Conservation (phyloP, 1,284 basidiomycete genomes). For the Fistulinella cinereoalba region DNA sequence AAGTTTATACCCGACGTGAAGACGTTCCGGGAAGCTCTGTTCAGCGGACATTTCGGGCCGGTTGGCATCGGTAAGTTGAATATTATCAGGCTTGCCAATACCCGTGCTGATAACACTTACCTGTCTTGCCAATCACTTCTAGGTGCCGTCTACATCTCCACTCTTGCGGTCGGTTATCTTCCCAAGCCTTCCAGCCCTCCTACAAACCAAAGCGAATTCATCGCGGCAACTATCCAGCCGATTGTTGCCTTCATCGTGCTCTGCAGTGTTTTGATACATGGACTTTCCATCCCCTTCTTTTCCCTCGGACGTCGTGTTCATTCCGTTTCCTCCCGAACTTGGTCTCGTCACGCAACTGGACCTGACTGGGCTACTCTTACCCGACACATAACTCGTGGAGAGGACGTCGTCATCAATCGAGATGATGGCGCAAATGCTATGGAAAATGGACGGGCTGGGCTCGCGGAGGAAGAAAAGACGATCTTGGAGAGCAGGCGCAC, state of each 20-base stretch:
- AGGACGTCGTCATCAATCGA: slow-evolving; percentile 82
- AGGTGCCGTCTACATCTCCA: slow-evolving; percentile 90
- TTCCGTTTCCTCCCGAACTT: slow-evolving; percentile 78
- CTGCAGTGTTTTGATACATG: slow-evolving; percentile 82
- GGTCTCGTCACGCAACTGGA: slow-evolving; percentile 60
- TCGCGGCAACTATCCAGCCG: slow-evolving; percentile 79
- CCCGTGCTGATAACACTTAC: slow-evolving; percentile 2
- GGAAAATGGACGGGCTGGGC: slow-evolving; percentile 46
- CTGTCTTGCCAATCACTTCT: neutral
- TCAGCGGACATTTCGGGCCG: slow-evolving; percentile 93
- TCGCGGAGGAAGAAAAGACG: slow-evolving; percentile 35
- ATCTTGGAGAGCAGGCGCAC: slow-evolving; percentile 25
- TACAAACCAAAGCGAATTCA: slow-evolving; percentile 58
- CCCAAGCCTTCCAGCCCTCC: slow-evolving; percentile 55
- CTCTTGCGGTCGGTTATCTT: slow-evolving; percentile 73
- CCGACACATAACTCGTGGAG: slow-evolving; percentile 60
- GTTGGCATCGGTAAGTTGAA: slow-evolving; percentile 71
- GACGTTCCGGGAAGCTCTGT: slow-evolving; percentile 82
- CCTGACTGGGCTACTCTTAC: slow-evolving; percentile 80
- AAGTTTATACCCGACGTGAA: slow-evolving; percentile 93
- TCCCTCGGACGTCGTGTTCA: slow-evolving; percentile 87
- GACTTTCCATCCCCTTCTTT: slow-evolving; percentile 91
- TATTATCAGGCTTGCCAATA: neutral
- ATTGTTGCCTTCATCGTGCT: slow-evolving; percentile 92
- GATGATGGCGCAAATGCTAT: slow-evolving; percentile 47